Percentiles rank a stretch among this genome's conserved stretches.
These are phyloP conservation scores for Tolypocladium paradoxum DNA, from an alignment of 2,329 filamentous ascomycete genomes.

Conservation along the genomic window DNA sequence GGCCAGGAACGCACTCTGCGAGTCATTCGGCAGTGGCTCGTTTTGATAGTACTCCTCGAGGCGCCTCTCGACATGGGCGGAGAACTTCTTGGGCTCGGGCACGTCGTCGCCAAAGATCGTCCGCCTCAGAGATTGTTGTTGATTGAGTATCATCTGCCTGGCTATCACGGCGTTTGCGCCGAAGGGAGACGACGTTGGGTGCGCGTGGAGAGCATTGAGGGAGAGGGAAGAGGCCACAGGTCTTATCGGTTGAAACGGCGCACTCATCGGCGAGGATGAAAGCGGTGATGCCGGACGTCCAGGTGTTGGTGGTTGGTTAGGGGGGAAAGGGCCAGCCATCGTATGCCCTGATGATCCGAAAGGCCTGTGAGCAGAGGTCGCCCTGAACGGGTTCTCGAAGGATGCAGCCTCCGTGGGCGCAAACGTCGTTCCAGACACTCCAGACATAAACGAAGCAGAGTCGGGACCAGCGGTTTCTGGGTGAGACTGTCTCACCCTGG, in stretches of 20 bases:
- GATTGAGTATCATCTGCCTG: constrained; percentile 33
- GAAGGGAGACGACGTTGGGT: constrained; percentile 10
- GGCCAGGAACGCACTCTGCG: constrained; percentile 40
- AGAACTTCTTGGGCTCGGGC: constrained; percentile 33
- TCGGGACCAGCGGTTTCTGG: constrained; percentile 10
- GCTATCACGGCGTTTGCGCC: constrained; percentile 19
- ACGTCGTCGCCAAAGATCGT: constrained; percentile 27
- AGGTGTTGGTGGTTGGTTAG: constrained; percentile 12
- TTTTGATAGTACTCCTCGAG: constrained; percentile 42
- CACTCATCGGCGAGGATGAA: constrained; percentile 11
- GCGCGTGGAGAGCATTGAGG: constrained; percentile 10
- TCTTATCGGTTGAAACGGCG: constrained; percentile 8
- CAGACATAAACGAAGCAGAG: constrained; percentile 18
- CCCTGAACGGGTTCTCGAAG: background rate
- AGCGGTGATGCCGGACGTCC: constrained; percentile 7
- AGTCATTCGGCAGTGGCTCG: constrained; percentile 36
- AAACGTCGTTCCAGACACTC: constrained; percentile 22
- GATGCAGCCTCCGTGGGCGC: constrained; percentile 17
- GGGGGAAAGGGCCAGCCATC: constrained; percentile 4
- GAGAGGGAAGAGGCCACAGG: constrained; percentile 14
- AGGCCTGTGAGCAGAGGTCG: background rate
- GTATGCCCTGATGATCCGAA: background rate
- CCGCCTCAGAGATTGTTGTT: constrained; percentile 28
- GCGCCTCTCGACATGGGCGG: constrained; percentile 36
- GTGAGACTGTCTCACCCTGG: constrained; percentile 12